phyloP scores from a whole-genome alignment of 2,329 filamentous ascomycete species.

The Hypomyces perniciosus region DNA sequence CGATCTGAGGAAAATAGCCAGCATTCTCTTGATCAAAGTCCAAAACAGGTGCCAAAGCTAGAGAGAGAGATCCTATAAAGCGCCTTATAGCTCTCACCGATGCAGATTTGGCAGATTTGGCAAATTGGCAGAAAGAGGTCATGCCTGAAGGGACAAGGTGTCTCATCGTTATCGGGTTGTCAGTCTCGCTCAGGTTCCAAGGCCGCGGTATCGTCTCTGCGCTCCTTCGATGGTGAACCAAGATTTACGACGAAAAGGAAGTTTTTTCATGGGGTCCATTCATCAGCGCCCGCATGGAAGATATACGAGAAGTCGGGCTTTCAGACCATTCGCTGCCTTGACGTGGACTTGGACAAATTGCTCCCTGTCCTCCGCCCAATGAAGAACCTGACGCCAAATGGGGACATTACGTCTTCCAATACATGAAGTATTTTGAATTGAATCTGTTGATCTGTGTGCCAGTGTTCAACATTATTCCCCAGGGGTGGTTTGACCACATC shows the following conservation, averaged over 20 bases:
- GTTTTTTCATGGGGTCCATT: constrained; percentile 31
- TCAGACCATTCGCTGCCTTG: constrained; percentile 22
- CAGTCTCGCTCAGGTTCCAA: constrained; percentile 27
- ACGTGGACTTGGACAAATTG: constrained; percentile 28
- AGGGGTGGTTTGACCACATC: too few species aligned
- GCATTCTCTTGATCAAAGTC: not conserved
- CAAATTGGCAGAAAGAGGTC: constrained; percentile 24
- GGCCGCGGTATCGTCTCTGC: constrained; percentile 26
- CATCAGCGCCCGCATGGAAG: constrained; percentile 26
- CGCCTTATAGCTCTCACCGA: constrained; percentile 25
- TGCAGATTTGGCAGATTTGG: constrained; percentile 27
- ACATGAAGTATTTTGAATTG: constrained; percentile 24
- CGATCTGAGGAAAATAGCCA: not conserved
- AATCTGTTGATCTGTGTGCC: not conserved
- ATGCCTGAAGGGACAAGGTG: constrained; percentile 29
- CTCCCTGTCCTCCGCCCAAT: constrained; percentile 18
- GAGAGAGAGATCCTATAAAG: constrained; percentile 20
- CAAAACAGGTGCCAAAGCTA: not conserved
- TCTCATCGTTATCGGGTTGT: constrained; percentile 26
- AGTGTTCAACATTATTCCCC: too few species aligned
- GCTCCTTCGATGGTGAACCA: constrained; percentile 27
- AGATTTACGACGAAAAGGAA: constrained; percentile 22
- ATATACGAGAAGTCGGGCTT: constrained; percentile 27
- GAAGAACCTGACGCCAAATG: constrained; percentile 23
- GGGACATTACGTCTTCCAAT: constrained; percentile 29